Percentiles rank a stretch among this genome's conserved stretches.
Conservation (phyloP, 2,329 filamentous ascomycete species). For the Calycina herbarum region DNA sequence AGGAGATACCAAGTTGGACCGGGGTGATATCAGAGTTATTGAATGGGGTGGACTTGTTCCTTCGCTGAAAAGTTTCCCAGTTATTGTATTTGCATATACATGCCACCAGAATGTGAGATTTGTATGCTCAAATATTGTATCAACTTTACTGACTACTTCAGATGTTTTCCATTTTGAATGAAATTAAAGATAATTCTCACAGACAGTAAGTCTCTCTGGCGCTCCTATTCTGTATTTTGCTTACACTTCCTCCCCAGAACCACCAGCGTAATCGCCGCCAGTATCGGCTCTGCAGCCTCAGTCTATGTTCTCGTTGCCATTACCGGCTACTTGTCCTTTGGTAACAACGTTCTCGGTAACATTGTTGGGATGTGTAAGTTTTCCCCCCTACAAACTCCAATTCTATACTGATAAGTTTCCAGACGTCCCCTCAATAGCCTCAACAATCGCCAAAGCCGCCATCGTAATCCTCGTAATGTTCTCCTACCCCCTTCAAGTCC, state of each 20-base stretch:
- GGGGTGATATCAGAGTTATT: slow-evolving; percentile 73
- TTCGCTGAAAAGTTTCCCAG: slow-evolving; percentile 81
- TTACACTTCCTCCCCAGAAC: slow-evolving; percentile 50
- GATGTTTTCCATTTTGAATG: slow-evolving; percentile 99
- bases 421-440: slow-evolving; percentile 73
- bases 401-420: slow-evolving; percentile 14
- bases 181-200: slow-evolving; percentile 83
- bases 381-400: neutral
- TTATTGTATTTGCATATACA: slow-evolving; percentile 98
- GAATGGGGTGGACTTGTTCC: slow-evolving; percentile 77
- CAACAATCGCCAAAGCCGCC: slow-evolving; percentile 89
- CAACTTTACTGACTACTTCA: slow-evolving; percentile 42
- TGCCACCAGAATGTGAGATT: slow-evolving; percentile 88
- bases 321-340: slow-evolving; percentile 94
- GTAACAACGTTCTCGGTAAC: slow-evolving; percentile 84
- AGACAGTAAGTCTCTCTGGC: slow-evolving; percentile 38
- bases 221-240: slow-evolving; percentile 6
- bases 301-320: slow-evolving; percentile 92
- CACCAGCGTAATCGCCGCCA: slow-evolving; percentile 74
- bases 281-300: slow-evolving; percentile 82
- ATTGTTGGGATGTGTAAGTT: slow-evolving; percentile 87
- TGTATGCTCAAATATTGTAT: neutral
- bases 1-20: slow-evolving; percentile 72
- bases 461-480: slow-evolving; percentile 97
- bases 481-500: slow-evolving; percentile 91